Base-by-base conservation (phyloP, 2,329 filamentous ascomycete species). In the Metarhizium anisopliae region DNA sequence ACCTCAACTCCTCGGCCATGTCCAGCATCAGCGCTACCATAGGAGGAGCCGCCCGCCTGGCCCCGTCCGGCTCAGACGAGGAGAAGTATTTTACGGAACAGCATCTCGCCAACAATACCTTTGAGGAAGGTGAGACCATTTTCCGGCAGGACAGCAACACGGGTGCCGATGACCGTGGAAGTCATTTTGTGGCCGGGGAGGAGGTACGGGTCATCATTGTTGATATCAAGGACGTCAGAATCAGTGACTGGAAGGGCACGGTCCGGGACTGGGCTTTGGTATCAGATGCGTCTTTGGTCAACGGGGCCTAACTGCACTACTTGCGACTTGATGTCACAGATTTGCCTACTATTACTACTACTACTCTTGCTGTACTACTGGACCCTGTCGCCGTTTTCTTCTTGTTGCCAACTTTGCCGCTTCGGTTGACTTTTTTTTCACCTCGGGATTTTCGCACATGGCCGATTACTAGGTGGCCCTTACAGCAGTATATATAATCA, bases 171-270 rank as follows among this genome's bases (percentile, higher is more conserved):
- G 81, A 78, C 3, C 75, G 84, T 0, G 74, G 80, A 38, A 80
- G 81, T 66, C 85, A 81, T 66, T 89, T 91, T 70, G 82, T 95
- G 47, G 87, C 86, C 42, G 89, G 87, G 3, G 87, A 90, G 66
- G 88, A 94, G 68, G 91, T 95, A 2, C 80, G 88, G 51, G 92
- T 96, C 6, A 90, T 97, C 38, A 82, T 93, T 6, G 94, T 97
- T 7, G 83, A 81, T 63, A 90, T 97, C 63, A 82, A 80, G 64
- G 89, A 92, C 67, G 91, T 94, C 51, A 81, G 91, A 65, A 95
- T 95, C 64, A 91, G 89, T 61, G 94, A 96, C 70, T 96, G 89
- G 88, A 96, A 96, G 75, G 93, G 94, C n/a, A 83, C 85, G 14
- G 90, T 97, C 4, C 83, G 87, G 64, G 93, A 97, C 68, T 97